Percentiles rank a stretch among this genome's conserved stretches.
Conservation (phyloP, 768 basidiomycete species). For the Plicaturopsis crispa region DNA sequence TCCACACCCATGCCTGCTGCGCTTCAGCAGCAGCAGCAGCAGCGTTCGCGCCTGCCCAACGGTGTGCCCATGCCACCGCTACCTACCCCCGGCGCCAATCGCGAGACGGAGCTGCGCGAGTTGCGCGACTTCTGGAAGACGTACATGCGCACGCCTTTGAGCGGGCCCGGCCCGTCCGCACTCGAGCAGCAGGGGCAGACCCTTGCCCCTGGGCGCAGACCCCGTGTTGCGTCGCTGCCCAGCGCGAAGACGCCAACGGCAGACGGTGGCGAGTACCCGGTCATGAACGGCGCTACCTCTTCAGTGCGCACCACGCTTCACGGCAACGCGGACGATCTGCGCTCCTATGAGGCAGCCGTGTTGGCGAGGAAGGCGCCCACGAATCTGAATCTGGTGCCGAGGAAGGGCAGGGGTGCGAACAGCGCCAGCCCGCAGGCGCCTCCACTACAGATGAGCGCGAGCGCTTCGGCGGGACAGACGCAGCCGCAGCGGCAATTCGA, state of each 20-base stretch:
- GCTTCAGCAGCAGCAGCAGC: slow-evolving; percentile 13
- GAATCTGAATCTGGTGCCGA: slow-evolving; percentile 47
- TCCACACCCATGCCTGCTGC: slow-evolving; percentile 37
- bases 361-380: slow-evolving; percentile 59
- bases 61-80: slow-evolving; percentile 7
- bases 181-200: slow-evolving; percentile 9
- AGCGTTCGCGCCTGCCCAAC: neutral
- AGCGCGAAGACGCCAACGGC: slow-evolving; percentile 57
- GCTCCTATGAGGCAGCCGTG: slow-evolving; percentile 70
- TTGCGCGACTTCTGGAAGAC: slow-evolving; percentile 68
- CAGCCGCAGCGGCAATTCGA: neutral
- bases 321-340: slow-evolving; percentile 50
- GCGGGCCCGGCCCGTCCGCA: slow-evolving; percentile 19
- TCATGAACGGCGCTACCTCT: slow-evolving; percentile 17
- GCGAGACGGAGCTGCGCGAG: slow-evolving; percentile 37
- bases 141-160: slow-evolving; percentile 63
- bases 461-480: neutral
- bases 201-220: slow-evolving; percentile 28
- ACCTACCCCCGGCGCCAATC: slow-evolving; percentile 22
- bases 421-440: slow-evolving; percentile 13
- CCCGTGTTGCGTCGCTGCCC: slow-evolving; percentile 61
- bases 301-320: slow-evolving; percentile 35
- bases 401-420: slow-evolving; percentile 21
- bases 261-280: slow-evolving; percentile 6
- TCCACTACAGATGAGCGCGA: slow-evolving; percentile 1